phyloP scores from a whole-genome alignment of 2,329 filamentous ascomycete genomes.

The Coniochaeta sp. region DNA sequence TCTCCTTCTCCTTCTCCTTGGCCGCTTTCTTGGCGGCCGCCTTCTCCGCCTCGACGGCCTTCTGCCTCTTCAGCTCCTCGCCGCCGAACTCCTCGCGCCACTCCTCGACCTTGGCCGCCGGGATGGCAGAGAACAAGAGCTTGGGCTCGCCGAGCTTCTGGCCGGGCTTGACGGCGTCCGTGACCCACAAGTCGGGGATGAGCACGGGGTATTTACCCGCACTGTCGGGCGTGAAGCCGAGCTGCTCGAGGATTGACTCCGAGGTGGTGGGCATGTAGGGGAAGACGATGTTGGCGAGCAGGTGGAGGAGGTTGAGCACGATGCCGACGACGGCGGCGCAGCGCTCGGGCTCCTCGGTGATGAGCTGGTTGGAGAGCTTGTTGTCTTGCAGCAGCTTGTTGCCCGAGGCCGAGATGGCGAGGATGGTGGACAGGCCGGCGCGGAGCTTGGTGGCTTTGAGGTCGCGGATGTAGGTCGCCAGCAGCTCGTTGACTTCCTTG shows the following conservation, averaged over 20 bases:
- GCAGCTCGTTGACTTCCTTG: slow-evolving; percentile 56
- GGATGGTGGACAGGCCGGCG: slow-evolving; percentile 53
- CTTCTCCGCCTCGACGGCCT: slow-evolving; percentile 48
- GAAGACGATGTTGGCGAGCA: slow-evolving; percentile 69
- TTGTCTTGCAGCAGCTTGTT: slow-evolving; percentile 42
- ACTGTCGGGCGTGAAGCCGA: slow-evolving; percentile 41
- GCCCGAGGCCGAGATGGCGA: slow-evolving; percentile 43
- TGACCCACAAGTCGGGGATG: slow-evolving; percentile 61
- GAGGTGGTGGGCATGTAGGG: slow-evolving; percentile 84
- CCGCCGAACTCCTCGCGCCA: slow-evolving; percentile 73
- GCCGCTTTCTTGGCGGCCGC: slow-evolving; percentile 43
- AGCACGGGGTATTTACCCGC: slow-evolving; percentile 33
- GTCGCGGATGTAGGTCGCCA: slow-evolving; percentile 59
- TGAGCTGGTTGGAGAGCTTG: slow-evolving; percentile 34
- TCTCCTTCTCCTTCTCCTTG: slow-evolving; percentile 43
- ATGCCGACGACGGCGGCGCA: slow-evolving; percentile 60
- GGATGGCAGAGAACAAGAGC: slow-evolving; percentile 77
- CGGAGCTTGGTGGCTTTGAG: slow-evolving; percentile 68
- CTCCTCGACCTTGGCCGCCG: slow-evolving; percentile 72
- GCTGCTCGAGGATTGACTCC: slow-evolving; percentile 68
- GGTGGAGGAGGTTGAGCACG: slow-evolving; percentile 76
- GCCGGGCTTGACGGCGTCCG: slow-evolving; percentile 57
- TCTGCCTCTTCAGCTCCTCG: slow-evolving; percentile 61
- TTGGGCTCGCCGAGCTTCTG: slow-evolving; percentile 77
- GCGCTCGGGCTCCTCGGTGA: slow-evolving; percentile 46